Evolutionary conservation across 805 yeast species (phyloP).

Genomic region (Kregervanrija fluxuum): DNA sequence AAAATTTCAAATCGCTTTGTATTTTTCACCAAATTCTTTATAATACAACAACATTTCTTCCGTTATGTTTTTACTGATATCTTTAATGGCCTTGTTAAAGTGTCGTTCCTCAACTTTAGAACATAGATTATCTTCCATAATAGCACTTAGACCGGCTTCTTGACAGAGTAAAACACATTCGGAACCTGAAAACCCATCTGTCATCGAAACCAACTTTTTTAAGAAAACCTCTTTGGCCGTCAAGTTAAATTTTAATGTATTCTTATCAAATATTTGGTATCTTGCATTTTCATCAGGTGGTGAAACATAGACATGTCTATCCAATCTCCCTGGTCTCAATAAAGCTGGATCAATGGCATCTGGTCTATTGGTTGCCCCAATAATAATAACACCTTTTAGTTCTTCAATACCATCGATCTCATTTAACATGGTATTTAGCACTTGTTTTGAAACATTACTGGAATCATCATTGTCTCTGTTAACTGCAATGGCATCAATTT

Average conservation of each 20-base stretch:
- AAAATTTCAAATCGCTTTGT: conserved; percentile 14
- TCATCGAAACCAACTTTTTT: conserved; percentile 45
- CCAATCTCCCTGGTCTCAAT: conserved; percentile 92
- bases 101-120: conserved; percentile 52
- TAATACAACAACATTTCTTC: conserved; percentile 78
- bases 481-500: conserved; percentile 86
- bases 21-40: conserved; percentile 40
- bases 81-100: conserved; percentile 52
- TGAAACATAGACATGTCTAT: conserved; percentile 83
- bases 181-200: conserved; percentile 96
- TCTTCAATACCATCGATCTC: conserved; percentile 98
- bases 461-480: conserved; percentile 57
- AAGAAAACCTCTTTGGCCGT: conserved; percentile 35
- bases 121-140: conserved; percentile 66
- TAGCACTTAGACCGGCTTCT: conserved; percentile 93
- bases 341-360: conserved; percentile 89
- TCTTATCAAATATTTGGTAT: conserved; percentile 64
- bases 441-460: conserved; percentile 73
- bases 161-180: conserved; percentile 89
- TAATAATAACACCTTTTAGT: conserved; percentile 82
- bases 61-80: conserved; percentile 74
- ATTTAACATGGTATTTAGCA: conserved; percentile 80
- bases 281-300: conserved; percentile 88
- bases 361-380: conserved; percentile 96
- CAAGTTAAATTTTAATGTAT: conserved; percentile 58